Evolutionary conservation across 108 stramenopile species (phyloP).

Genomic region (Conticribra weissflogii): DNA sequence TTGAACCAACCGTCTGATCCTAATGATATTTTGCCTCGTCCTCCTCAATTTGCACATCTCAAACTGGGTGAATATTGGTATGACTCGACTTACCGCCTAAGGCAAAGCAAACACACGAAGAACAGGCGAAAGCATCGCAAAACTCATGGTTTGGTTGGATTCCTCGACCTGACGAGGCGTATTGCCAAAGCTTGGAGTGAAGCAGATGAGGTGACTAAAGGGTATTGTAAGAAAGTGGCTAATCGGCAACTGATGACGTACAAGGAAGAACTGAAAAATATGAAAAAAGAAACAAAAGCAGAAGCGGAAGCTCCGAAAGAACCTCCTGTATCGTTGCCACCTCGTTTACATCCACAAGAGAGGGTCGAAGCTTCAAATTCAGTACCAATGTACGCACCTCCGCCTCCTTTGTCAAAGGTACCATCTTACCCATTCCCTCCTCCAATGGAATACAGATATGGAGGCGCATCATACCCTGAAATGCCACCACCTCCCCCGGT

Average conservation of each 20-base stretch:
- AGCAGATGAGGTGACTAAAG: constrained; percentile 52
- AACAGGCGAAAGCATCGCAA: constrained; percentile 43
- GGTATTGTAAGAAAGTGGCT: constrained; percentile 55
- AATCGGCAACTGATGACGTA: constrained; percentile 35
- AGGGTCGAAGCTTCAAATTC: no score
- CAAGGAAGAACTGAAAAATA: constrained; percentile 31
- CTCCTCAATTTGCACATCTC: constrained; percentile 37
- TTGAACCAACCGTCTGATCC: constrained; percentile 44
- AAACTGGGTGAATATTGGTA: constrained; percentile 36
- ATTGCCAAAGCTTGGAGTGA: constrained; percentile 64
- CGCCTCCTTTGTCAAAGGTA: neutral
- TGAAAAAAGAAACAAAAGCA: neutral
- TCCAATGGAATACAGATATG: neutral
- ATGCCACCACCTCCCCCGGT: constrained; percentile 8
- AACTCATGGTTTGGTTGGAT: constrained; percentile 45
- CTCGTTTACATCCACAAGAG: no score
- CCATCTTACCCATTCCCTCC: neutral
- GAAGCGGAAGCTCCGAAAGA: neutral
- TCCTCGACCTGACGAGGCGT: constrained; percentile 39
- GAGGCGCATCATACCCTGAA: neutral
- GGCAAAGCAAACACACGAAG: constrained; percentile 31
- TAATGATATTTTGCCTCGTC: constrained; percentile 46
- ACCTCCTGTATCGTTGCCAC: neutral
- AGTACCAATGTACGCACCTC: no score
- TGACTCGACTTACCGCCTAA: constrained; percentile 38